Evolutionary conservation across 83 land plant genomes (phyloP), one percentile per base, ranked within the genome.

Genomic region (Picea engelmannii): DNA sequence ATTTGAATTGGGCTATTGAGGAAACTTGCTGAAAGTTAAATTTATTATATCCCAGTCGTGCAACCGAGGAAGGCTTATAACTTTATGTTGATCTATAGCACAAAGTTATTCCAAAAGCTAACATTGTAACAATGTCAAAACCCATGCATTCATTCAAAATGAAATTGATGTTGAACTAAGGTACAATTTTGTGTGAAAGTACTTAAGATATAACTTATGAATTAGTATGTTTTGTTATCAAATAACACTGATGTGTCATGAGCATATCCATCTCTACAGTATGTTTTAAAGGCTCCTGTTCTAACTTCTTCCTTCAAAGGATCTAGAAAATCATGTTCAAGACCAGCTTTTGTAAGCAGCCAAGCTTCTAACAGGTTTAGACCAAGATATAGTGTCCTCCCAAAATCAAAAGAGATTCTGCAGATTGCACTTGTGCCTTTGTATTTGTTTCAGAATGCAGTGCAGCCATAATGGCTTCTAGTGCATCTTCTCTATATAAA

Each of bases 401-500:
- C 78, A 93, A 76, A n/a, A 89, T 74, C 4, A 82, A 78, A 62
- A 93, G 85, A 40, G 92, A 87, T 80, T 87, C 84, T 63, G 83
- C 83, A 69, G 86, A 81, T 76, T 81, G 82, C 42, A 81, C 70
- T 73, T 81, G 85, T n/a, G 85, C 74, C 27, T 79, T 84, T 62
- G 49, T 58, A 66, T 85, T 76, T 5, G 17, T 80, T 62, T 87
- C 74, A n/a, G 70, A 81, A 49, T 87, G 74, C 66, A 93, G 69
- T 17, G 91, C 80, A 76, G 25, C 64, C 76, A 91, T 66, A 52
- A 91, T 21, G 80, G 89, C 81, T 15, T 88, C 91, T n/a, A 93
- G 27, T 13, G 89, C 92, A 78, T 93, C 96, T 76, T 89, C 96
- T 91, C 92, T 86, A 78, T 85, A 88, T 21, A 93, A 42, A 81